Evolutionary conservation across 2,329 filamentous ascomycete species (phyloP), one percentile per base, ranked within the genome.

Genomic region (Cylindrodendrum hubeiense): DNA sequence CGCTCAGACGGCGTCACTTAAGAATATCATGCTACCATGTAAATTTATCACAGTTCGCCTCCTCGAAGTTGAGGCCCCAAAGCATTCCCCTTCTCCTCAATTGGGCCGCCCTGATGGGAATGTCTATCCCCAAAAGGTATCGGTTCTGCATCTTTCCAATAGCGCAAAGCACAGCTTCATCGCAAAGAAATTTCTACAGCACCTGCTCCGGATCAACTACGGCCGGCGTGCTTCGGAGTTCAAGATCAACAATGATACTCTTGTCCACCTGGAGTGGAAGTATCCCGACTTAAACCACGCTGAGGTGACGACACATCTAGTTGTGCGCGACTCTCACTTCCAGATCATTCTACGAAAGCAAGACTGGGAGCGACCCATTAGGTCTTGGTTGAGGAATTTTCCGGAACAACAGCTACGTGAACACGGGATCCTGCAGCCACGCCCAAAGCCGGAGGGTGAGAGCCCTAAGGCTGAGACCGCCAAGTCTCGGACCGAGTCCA

Each of bases 331-430:
- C 39, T 59, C 67, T 0, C 55, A 9, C 1, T 66, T 61, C 33
- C 56, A 62, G 4, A 59, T 69, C 24, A 66, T 66, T 15, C 53
- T 69, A 7, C 58, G 66, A 10, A 64, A 60, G 19, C 22, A 68
- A 19, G 67, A 68, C 22, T 70, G 67, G 67, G 60, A 67, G 12
- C 37, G 8, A 2, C 60, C 63, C 0, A 56, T 68, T n/a, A 51
- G 19, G 9, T 5, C 30, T 15, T 62, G 63, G 33, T 34, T 63
- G 1, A 53, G 2, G 7, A 28, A 59, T 2, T 37, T 43, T 3
- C 17, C 49, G 4, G n/a, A 30, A 12, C 43, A 53, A 26, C 47
- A 28, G 15, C 44, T 46, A 4, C 47, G 26, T 17, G 47, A 50
- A 8, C 28, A 22, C 10, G 47, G 26, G 0, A 50, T 33, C 26